Conservation (phyloP, 2,329 filamentous ascomycete genomes). For the Fusarium liriodendri region DNA sequence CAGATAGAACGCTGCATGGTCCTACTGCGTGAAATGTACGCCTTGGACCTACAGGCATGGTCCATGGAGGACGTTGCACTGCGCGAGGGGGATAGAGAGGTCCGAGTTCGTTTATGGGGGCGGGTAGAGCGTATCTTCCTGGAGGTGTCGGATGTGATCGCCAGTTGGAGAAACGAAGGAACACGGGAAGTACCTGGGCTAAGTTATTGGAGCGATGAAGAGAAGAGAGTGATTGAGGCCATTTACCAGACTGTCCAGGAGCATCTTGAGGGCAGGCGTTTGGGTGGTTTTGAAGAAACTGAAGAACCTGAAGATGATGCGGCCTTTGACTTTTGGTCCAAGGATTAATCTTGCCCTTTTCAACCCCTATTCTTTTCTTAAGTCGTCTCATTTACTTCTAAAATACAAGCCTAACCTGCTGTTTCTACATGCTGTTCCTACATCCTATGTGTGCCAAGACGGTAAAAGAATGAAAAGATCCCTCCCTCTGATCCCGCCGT, state of each 20-base stretch:
- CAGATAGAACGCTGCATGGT: constrained; percentile 1
- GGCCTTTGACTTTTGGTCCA: background rate
- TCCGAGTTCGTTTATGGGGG: background rate
- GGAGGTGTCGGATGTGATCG: background rate
- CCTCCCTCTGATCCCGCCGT: background rate
- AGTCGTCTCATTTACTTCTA: background rate
- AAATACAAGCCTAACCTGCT: background rate
- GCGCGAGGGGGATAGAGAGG: background rate
- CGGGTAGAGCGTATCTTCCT: background rate
- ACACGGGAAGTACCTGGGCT: background rate
- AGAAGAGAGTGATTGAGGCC: background rate
- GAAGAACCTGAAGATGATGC: background rate
- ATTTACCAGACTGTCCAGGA: background rate
- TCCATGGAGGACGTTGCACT: background rate
- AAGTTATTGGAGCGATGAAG: background rate
- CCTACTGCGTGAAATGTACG: background rate
- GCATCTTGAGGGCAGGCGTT: background rate
- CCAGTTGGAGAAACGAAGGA: background rate
- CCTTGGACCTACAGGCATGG: background rate
- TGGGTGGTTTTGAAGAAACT: background rate
- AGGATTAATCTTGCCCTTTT: background rate
- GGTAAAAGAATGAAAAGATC: background rate
- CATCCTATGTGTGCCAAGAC: background rate
- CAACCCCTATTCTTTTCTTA: background rate
- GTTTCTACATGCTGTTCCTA: background rate